Base-by-base conservation (phyloP, 257 asterid species). In the Perilla frutescens region DNA sequence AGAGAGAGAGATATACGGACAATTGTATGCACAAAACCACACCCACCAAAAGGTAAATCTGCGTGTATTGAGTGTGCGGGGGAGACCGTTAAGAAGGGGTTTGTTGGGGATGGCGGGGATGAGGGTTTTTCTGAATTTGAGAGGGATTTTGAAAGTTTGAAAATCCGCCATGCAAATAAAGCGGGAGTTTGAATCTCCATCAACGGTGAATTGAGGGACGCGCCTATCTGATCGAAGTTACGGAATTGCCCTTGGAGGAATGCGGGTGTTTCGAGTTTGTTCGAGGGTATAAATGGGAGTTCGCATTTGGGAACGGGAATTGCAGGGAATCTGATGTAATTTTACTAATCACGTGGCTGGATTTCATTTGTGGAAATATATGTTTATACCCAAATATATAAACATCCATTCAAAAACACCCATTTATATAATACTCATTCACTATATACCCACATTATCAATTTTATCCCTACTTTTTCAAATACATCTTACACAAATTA, bases 61-160 rank as follows among this genome's bases (percentile, higher is more conserved):
- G 62, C 56, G 77, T 13, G 76, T 34, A 66, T 29, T 70, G 76
- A 6, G 76, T 48, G 78, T 8, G 73, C 34, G 71, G 51, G 48
- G 13, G 67, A 53, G 80, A 80, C 87, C 85, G 86, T 86, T 83
- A 79, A 76, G 83, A 82, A 83, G 82, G 56, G 82, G 83, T 71
- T 74, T 60, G 84, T 72, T 81, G 84, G 71, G 83, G 55, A 76
- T 86, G 90, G 91, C 91, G 90, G 87, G 88, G 79, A n/a, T 36
- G 75, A 65, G 81, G 86, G 83, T 76, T 68, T 76, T 68, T 7
- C 76, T 64, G 64, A 73, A 73, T 49, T 68, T 36, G 81, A 80
- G 92, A 82, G 90, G 89, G 91, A 82, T 79, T 85, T 90, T 81
- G 89, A 84, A 85, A 81, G 91, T 90, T 86, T 87, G 91, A 87